Evolutionary conservation across 495 filamentous ascomycete species (phyloP), one percentile per base, ranked within the genome.

Genomic region (Neurospora sp.): DNA sequence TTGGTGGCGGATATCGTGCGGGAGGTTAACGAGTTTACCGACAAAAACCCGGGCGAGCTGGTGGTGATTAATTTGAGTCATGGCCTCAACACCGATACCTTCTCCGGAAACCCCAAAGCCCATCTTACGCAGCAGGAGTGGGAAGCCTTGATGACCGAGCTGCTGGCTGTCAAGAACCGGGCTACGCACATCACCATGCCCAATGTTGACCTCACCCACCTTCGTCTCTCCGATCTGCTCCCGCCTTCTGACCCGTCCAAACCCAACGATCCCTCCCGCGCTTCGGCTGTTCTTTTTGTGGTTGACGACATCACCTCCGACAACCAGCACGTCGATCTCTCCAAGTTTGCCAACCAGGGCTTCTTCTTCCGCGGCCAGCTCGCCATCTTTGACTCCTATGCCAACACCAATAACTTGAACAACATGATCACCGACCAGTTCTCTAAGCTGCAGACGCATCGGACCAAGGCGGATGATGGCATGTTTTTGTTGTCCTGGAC

Each of bases 401-500:
- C 71, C 14, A 9, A 72, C 31, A 59, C 40, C 20, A 59, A 72
- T 10, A 27, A 40, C 31, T 37, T 59, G 18, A 16, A n/a, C 12
- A 10, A 9, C 16, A 72, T 72, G 71, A 72, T 72, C 12, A 38
- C 8, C 31, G 71, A 72, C 18, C 71, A 72, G 35, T 16, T 72
- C 4, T 23, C 23, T 46, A 72, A 72, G 31, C 7, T 72, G 42
- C 16, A 31, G 27, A 27, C 8, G 7, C 71, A 72, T 14, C 40
- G 71, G 5, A 42, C 44, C 0, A 37, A 18, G 20, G 38, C 5
- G 8, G 44, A 46, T 7, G 40, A 44, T 11, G 71, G 14, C 27
- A 72, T 72, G 71, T 72, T 72, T 48, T 48, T 72, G 41, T 10
- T 72, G 3, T 18, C 9, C 1, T 72, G 71, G 71, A 72, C 71